Conservation (phyloP, 768 basidiomycete genomes). For the Russula brevipes region DNA sequence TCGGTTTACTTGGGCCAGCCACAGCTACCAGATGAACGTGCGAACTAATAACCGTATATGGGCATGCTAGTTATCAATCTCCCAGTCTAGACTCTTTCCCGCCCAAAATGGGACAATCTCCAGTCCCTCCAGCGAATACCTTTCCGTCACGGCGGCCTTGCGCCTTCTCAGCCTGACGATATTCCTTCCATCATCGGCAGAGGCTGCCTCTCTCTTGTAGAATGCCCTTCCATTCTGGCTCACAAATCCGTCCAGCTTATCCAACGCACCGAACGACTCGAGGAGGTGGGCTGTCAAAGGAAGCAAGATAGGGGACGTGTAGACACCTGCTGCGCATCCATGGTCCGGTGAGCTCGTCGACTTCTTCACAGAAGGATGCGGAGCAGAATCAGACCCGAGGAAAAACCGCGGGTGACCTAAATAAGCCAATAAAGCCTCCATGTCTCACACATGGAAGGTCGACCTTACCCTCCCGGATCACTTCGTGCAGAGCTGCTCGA, state of each 20-base stretch:
- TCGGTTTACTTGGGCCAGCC: not conserved
- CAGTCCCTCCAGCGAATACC: constrained; percentile 46
- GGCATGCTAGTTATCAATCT: constrained; percentile 26
- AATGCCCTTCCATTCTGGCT: constrained; percentile 75
- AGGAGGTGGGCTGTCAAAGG: constrained; percentile 86
- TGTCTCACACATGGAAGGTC: not conserved
- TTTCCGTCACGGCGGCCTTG: constrained; percentile 40
- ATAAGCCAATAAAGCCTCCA: not conserved
- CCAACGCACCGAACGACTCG: constrained; percentile 81
- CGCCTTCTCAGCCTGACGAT: constrained; percentile 43
- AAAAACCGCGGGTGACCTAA: constrained; percentile 92
- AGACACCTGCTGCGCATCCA: constrained; percentile 91
- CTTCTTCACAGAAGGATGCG: constrained; percentile 71
- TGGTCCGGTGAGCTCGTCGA: constrained; percentile 62
- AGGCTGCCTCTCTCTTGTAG: constrained; percentile 45
- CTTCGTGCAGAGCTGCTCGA: constrained; percentile 70
- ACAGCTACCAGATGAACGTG: constrained; percentile 10
- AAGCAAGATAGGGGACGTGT: constrained; percentile 88
- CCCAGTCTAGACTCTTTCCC: constrained; percentile 76
- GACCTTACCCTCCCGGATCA: constrained; percentile 64
- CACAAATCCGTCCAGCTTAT: constrained; percentile 75
- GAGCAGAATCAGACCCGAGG: constrained; percentile 95
- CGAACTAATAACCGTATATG: constrained; percentile 14
- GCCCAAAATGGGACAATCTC: constrained; percentile 83
- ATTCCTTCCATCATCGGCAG: constrained; percentile 31